Evolutionary conservation across 176 grass and related monocot genomes (phyloP), one percentile per base, ranked within the genome.

Genomic region (Alloteropsis semialata): DNA sequence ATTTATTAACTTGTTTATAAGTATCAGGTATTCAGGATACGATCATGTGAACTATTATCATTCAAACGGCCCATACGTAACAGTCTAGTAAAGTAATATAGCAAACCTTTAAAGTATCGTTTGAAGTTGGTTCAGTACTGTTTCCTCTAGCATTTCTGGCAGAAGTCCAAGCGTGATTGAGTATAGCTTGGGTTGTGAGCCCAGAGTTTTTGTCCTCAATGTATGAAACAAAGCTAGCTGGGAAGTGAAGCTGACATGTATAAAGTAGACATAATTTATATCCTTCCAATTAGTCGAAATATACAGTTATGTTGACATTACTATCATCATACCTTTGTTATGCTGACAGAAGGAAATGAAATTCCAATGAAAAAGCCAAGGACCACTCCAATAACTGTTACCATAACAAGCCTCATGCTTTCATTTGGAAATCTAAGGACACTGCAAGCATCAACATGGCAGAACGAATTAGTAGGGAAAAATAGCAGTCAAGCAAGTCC

Each of bases 321-420:
- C 5, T 48, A 41, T 56, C 29, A 59, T 29, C 5, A 49, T 80
- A 92, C 93, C 85, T 88, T 92, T 50, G 93, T 88, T 46, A 92
- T 95, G 90, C 83, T 92, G 17, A 95, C 80, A 41, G 85, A 88
- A 10, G 84, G 87, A 81, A 95, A 95, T 19, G 88, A 95, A 22
- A 92, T 89, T 46, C 93, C 93, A 74, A 95, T 88, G 54, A 92
- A 88, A 80, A 92, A 95, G 71, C 93, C 93, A 70, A 95, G 74
- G 49, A 92, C 72, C 0, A 60, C 87, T 49, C 90, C 90, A 57
- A 95, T 87, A 41, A 92, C 65, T 5, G 82, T 89, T 19, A 91
- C 85, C 65, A 92, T 88, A 82, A 90, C 81, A 66, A 95, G 65
- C 87, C 90, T 90, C 75, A 91, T 88, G 66, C 69, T 90, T 91